Conservation (phyloP, 768 basidiomycete genomes). For the Pleurotus citrinopileatus region DNA sequence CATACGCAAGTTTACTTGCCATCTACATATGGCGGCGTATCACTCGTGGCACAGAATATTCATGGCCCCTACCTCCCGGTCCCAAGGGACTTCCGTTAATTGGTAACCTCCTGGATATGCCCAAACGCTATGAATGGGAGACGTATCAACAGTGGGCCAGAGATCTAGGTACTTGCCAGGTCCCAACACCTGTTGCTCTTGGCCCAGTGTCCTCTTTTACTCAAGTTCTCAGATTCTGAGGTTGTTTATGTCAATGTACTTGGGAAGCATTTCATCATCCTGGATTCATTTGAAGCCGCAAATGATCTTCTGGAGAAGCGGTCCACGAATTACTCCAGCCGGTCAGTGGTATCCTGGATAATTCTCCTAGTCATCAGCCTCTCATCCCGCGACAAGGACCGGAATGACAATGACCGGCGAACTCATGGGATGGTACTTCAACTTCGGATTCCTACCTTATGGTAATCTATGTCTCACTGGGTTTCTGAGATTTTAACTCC, state of each 20-base stretch:
- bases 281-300: slow-evolving; percentile 32
- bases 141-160: slow-evolving; percentile 20
- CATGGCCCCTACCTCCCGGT: slow-evolving; percentile 23
- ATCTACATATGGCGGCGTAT: background rate
- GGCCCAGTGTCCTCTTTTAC: background rate
- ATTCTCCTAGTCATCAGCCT: no score
- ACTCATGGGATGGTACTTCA: slow-evolving; percentile 29
- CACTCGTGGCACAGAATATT: background rate
- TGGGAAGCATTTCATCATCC: slow-evolving; percentile 30
- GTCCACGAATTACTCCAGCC: slow-evolving; percentile 37
- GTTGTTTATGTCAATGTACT: slow-evolving; percentile 26
- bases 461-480: slow-evolving; percentile 24
- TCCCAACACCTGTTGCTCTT: background rate
- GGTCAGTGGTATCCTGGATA: slow-evolving; percentile 21
- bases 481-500: background rate
- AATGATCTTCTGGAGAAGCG: slow-evolving; percentile 39
- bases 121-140: slow-evolving; percentile 16
- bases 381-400: background rate
- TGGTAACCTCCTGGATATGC: slow-evolving; percentile 22
- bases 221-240: slow-evolving; percentile 22
- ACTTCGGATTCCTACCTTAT: slow-evolving; percentile 30
- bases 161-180: slow-evolving; percentile 12
- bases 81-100: slow-evolving; percentile 21
- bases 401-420: slow-evolving; percentile 27
- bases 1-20: background rate